Conservation (phyloP, 495 filamentous ascomycete species). For the Penicillium dipodomyicola region DNA sequence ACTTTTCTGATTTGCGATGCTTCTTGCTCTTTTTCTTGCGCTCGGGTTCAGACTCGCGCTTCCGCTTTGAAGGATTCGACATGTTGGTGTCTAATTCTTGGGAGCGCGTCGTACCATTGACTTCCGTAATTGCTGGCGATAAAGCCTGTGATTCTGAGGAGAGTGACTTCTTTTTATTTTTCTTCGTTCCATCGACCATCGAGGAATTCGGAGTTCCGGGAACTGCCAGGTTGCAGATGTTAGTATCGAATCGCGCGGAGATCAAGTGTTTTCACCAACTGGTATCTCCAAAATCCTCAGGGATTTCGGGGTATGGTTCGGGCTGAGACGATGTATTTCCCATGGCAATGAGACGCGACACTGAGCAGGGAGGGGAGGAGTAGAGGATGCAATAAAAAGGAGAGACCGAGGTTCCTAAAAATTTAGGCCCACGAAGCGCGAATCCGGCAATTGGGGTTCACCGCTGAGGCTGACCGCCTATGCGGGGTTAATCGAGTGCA, state of each 20-base stretch:
- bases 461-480: constrained; percentile 16
- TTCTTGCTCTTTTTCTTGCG: constrained; percentile 21
- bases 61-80: constrained; percentile 21
- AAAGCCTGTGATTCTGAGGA: not conserved
- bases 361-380: not conserved
- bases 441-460: constrained; percentile 6
- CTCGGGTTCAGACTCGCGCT: constrained; percentile 18
- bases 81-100: constrained; percentile 2
- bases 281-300: not conserved
- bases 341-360: not conserved
- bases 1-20: constrained; percentile 8
- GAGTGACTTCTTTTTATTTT: constrained; percentile 19
- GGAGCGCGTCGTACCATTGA: constrained; percentile 5
- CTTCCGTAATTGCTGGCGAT: not conserved
- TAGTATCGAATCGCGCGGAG: not conserved
- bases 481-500: not conserved
- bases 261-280: constrained; percentile 1
- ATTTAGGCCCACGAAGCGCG: constrained; percentile 7
- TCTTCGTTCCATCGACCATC: not conserved
- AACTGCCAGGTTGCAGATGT: constrained; percentile 9
- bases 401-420: constrained; percentile 10
- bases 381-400: not conserved
- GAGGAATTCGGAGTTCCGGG: constrained; percentile 12
- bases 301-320: not conserved
- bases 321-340: constrained; percentile 7